Base-by-base conservation (phyloP, 805 yeast genomes). In the Candida khao-thaluensis region DNA sequence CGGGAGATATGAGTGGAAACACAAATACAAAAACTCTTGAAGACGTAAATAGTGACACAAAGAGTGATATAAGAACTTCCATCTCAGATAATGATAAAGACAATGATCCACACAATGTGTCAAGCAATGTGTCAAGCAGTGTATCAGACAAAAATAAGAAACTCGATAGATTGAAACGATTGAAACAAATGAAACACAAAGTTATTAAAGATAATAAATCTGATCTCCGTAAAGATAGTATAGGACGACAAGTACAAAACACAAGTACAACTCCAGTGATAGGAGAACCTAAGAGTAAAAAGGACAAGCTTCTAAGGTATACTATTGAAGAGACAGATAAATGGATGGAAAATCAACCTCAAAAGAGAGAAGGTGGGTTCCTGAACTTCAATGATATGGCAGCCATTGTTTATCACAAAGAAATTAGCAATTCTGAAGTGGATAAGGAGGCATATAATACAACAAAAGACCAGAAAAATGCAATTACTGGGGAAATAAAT, bases 291-390 rank as follows among this genome's bases (percentile, higher is more conserved):
- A 21, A 21, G 22, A 15, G 12, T 11, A 31, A 31, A 12, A 30
- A 30, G 21, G 27, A 28, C 5, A 38, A 40, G 18, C 38, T 43
- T 5, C 27, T 53, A 17, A 40, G 36, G n/a, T 52, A 52, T 36
- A 72, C 85, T 0, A 71, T 82, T 4, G 84, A 78, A 38, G 85
- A 85, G 38, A 71, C 78, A 40, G 84, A 80, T 46, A 63, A 65
- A 38, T 83, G 89, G 89, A 74, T 79, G 17, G 60, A 51, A 20
- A 70, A 66, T 38, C 52, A 59, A 40, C 59, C 51, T 30, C 46
- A 49, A 35, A 62, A 58, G 37, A 47, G 49, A 27, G 56, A 56
- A 15, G 54, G 69, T 1, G 77, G 74, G 11, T 72, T 72, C 41
- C 66, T 65, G 29, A 79, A 81, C 49, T 72, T 67, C 47, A 57